Conservation (phyloP, 257 asterid species). For the Jaltomata sinuosa region DNA sequence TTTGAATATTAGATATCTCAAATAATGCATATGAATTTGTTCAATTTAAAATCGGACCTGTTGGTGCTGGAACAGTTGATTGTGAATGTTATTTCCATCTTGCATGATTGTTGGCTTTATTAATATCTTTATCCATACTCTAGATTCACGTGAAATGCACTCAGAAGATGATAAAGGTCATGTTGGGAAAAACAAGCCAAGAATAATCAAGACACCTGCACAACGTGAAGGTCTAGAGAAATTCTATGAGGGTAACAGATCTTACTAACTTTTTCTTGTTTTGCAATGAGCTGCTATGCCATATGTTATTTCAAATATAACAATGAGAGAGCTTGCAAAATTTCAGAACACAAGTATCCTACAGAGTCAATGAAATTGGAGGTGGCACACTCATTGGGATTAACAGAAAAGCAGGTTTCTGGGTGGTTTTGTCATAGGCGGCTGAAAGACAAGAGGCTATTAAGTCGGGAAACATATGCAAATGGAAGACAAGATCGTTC, state of each 20-base stretch:
- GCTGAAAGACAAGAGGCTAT: constrained; percentile 68
- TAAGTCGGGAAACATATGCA: constrained; percentile 29
- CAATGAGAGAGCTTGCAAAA: constrained; percentile 1
- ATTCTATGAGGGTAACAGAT: constrained; percentile 45
- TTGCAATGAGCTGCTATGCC: neutral
- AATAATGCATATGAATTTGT: neutral
- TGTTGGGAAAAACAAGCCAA: constrained; percentile 50
- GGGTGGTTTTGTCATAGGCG: constrained; percentile 99
- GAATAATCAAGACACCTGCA: constrained; percentile 55
- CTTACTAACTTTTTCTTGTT: constrained; percentile 6
- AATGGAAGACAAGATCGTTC: constrained; percentile 59
- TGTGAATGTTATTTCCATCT: neutral
- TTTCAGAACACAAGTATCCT: constrained; percentile 83
- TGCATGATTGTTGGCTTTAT: neutral
- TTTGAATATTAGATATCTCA: neutral
- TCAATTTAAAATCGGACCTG: neutral
- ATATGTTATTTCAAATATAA: neutral
- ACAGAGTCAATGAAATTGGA: constrained; percentile 62
- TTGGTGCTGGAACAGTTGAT: neutral
- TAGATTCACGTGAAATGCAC: constrained; percentile 45
- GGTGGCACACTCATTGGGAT: constrained; percentile 61
- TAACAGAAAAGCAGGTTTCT: constrained; percentile 92
- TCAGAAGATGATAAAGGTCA: constrained; percentile 61
- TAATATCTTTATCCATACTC: neutral
- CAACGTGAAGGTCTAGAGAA: constrained; percentile 65